Evolutionary conservation across 2,329 filamentous ascomycete species (phyloP).

Genomic region (Massarina eburnea): DNA sequence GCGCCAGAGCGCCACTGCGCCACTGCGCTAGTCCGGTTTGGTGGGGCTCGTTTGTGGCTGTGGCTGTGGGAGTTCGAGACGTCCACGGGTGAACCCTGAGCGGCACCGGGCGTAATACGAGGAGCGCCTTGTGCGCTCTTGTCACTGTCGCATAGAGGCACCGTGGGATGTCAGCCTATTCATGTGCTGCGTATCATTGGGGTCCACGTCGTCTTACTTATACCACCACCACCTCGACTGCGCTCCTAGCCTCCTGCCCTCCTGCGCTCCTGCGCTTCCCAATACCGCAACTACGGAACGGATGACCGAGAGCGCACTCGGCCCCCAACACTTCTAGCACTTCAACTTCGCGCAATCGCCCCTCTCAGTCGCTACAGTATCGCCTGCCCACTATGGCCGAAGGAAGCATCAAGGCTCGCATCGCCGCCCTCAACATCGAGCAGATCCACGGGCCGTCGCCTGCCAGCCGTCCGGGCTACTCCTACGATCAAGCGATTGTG

Average conservation of each 20-base stretch:
- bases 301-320: too few relatives aligned
- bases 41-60: background rate
- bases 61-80: background rate
- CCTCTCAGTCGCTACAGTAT: background rate
- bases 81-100: background rate
- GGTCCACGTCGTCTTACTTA: constrained; percentile 4
- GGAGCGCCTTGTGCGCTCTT: background rate
- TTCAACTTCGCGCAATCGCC: too few relatives aligned
- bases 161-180: constrained; percentile 8
- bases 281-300: too few relatives aligned
- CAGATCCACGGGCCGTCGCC: constrained; percentile 46
- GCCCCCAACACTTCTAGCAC: background rate
- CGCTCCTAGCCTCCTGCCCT: background rate
- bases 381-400: constrained; percentile 34
- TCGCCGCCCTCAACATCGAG: constrained; percentile 51
- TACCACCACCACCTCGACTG: background rate
- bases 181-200: constrained; percentile 5
- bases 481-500: constrained; percentile 34
- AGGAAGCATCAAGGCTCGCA: constrained; percentile 49
- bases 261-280: too few relatives aligned
- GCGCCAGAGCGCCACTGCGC: too few relatives aligned
- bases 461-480: constrained; percentile 36
- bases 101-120: background rate
- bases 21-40: background rate
- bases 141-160: too few relatives aligned